Evolutionary conservation across 2,329 filamentous ascomycete genomes (phyloP).

Genomic region (Colletotrichum chlorophyti): DNA sequence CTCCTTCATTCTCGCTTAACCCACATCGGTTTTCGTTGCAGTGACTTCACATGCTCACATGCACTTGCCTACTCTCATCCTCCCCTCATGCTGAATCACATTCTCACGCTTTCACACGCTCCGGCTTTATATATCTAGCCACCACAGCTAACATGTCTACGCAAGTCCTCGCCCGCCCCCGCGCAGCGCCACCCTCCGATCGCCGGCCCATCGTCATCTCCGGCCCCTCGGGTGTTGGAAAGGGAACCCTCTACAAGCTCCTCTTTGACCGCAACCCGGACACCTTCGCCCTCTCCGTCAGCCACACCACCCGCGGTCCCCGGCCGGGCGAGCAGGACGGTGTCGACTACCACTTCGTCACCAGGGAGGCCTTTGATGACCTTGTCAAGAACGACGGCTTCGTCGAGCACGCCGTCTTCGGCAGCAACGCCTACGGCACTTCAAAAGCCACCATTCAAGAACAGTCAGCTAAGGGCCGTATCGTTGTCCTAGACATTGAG

Average conservation of each 20-base stretch:
- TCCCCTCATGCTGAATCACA: too few relatives aligned
- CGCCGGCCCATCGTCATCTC: slow-evolving; percentile 77
- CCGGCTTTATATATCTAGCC: too few relatives aligned
- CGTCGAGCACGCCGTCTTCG: slow-evolving; percentile 85
- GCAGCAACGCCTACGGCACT: slow-evolving; percentile 87
- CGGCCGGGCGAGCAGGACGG: slow-evolving; percentile 78
- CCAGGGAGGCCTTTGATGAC: slow-evolving; percentile 69
- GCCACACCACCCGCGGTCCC: slow-evolving; percentile 82
- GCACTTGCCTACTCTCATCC: too few relatives aligned
- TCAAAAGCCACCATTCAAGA: slow-evolving; percentile 80
- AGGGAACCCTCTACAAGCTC: slow-evolving; percentile 78
- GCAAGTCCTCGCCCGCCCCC: slow-evolving; percentile 2
- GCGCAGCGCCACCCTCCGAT: slow-evolving; percentile 45
- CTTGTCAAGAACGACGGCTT: slow-evolving; percentile 76
- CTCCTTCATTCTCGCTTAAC: too few relatives aligned
- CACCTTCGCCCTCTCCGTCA: slow-evolving; percentile 62
- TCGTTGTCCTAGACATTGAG: slow-evolving; percentile 92
- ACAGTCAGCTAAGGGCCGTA: slow-evolving; percentile 71
- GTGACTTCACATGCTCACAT: too few relatives aligned
- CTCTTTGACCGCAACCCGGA: slow-evolving; percentile 66
- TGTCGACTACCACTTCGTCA: slow-evolving; percentile 82
- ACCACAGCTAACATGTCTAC: neutral
- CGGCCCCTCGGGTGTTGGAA: slow-evolving; percentile 81
- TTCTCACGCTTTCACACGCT: too few relatives aligned
- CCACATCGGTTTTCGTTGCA: too few relatives aligned